These are phyloP conservation scores for Rhodofomes roseus DNA, from an alignment of 1,284 basidiomycete species.

Conservation along the genomic window DNA sequence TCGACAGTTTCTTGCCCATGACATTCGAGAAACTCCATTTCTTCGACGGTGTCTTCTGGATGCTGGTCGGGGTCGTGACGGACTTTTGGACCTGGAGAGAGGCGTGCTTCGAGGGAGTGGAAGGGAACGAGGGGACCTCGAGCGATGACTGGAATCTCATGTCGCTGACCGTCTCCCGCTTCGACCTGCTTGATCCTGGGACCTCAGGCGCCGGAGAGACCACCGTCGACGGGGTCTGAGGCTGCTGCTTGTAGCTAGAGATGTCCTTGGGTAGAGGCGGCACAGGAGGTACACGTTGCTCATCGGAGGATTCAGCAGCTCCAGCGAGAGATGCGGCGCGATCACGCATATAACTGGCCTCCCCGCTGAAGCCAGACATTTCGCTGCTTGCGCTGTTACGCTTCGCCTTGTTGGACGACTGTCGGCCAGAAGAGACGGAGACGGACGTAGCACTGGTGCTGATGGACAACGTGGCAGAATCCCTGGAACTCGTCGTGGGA, in stretches of 20 bases:
- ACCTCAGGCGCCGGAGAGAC: slow-evolving; percentile 39
- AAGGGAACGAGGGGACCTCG: slow-evolving; percentile 45
- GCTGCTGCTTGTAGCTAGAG: slow-evolving; percentile 67
- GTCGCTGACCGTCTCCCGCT: slow-evolving; percentile 21
- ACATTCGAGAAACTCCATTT: slow-evolving; percentile 96
- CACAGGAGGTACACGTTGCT: slow-evolving; percentile 82
- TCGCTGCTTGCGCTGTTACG: slow-evolving; percentile 88
- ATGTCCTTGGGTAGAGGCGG: slow-evolving; percentile 94
- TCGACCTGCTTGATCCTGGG: slow-evolving; percentile 30
- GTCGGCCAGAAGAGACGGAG: slow-evolving; percentile 60
- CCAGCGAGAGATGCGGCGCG: slow-evolving; percentile 58
- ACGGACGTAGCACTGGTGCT: slow-evolving; percentile 75
- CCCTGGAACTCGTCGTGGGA: slow-evolving; percentile 72
- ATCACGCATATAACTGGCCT: slow-evolving; percentile 60
- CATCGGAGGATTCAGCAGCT: slow-evolving; percentile 56
- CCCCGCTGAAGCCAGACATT: slow-evolving; percentile 69
- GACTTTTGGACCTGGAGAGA: slow-evolving; percentile 30
- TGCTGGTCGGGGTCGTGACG: slow-evolving; percentile 26
- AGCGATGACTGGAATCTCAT: slow-evolving; percentile 35
- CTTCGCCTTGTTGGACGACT: slow-evolving; percentile 54
- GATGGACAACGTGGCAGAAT: slow-evolving; percentile 76
- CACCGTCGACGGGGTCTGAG: slow-evolving; percentile 42
- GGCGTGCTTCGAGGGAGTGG: slow-evolving; percentile 27
- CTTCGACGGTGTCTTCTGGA: slow-evolving; percentile 75
- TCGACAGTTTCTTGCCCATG: slow-evolving; percentile 76